Base-by-base conservation (phyloP, 805 yeast species). In the Cyberlindnera lachancei region DNA sequence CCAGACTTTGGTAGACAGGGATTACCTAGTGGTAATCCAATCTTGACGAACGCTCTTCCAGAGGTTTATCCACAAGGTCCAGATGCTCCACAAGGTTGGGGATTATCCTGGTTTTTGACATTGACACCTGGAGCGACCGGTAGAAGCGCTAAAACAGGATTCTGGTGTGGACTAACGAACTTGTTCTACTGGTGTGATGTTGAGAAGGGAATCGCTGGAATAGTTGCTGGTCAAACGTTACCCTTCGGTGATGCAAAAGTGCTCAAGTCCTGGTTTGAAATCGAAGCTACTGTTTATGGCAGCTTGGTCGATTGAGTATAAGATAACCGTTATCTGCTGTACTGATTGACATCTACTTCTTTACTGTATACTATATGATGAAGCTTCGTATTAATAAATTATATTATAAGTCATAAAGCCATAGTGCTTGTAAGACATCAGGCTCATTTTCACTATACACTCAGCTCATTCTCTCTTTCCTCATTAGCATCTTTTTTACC, bases 151-250 rank as follows among this genome's bases (percentile, higher is more conserved):
- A 57, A 59, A 4, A 46, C 66, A 1, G 50, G 57, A 7, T 53
- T 47, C 37, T 66, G 71, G 71, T 52, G 57, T 17, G 71, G 71
- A 2, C 29, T 63, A 20, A 53, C 61, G 10, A 65, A 61, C 35
- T 38, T 59, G 18, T 63, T 38, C 44, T 66, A 50, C 42, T 66
- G 69, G 69, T 40, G 64, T 22, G 71, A 66, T 43, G 35, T 49
- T 17, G 50, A 57, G 27, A 60, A 55, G 28, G 60, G 55, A 12
- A 42, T 63, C 30, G 69, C 61, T 3, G 70, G 70, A 1, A 49
- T 55, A 29, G 56, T 59, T 41, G 64, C 56, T 15, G 45, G 59
- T 16, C 67, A 64, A 33, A 33, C 60, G 10, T 42, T 64, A 19
- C 71, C 71, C 7, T 56, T 56, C 40, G 49, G 37, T 12, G 58